phyloP scores from a whole-genome alignment of 2,329 filamentous ascomycete species.

The Mariannaea sp. region DNA sequence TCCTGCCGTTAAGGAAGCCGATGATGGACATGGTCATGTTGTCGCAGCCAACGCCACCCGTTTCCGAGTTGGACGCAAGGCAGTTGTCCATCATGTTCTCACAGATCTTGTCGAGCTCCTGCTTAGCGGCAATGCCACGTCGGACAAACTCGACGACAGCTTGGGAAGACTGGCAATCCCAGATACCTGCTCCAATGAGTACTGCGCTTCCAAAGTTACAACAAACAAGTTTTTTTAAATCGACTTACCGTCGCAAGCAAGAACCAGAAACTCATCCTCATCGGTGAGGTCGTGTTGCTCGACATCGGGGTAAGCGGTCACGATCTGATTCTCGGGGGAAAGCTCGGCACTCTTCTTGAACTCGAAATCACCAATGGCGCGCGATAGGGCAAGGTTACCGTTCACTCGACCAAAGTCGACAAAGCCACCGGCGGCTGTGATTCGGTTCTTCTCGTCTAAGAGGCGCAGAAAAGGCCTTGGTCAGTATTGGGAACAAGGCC shows the following conservation, averaged over 20 bases:
- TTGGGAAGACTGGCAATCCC: conserved; percentile 99
- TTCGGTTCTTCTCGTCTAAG: conserved; percentile 90
- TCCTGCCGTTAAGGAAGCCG: conserved; percentile 86
- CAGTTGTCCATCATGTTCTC: conserved; percentile 99
- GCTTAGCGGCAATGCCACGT: conserved; percentile 93
- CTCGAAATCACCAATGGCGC: conserved; percentile 98
- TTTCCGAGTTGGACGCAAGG: conserved; percentile 95
- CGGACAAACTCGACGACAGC: conserved; percentile 96
- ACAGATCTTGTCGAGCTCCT: conserved; percentile 92
- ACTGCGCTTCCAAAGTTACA: conserved; percentile 19
- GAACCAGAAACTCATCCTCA: conserved; percentile 93
- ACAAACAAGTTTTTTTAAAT: background rate
- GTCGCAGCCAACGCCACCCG: conserved; percentile 95
- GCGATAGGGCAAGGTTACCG: conserved; percentile 93
- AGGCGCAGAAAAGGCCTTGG: conserved; percentile 13
- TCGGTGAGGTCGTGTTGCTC: conserved; percentile 87
- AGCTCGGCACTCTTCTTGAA: conserved; percentile 99
- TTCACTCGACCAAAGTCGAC: conserved; percentile 99
- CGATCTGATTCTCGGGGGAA: conserved; percentile 97
- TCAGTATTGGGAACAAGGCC: conserved; percentile 18
- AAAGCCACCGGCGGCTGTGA: conserved; percentile 93
- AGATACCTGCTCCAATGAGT: conserved; percentile 73
- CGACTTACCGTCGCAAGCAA: conserved; percentile 85
- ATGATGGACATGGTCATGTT: conserved; percentile 99
- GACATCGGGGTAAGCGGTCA: conserved; percentile 95